phyloP scores from a whole-genome alignment of 2,329 filamentous ascomycete species.

The Ambrosiella xylebori region DNA sequence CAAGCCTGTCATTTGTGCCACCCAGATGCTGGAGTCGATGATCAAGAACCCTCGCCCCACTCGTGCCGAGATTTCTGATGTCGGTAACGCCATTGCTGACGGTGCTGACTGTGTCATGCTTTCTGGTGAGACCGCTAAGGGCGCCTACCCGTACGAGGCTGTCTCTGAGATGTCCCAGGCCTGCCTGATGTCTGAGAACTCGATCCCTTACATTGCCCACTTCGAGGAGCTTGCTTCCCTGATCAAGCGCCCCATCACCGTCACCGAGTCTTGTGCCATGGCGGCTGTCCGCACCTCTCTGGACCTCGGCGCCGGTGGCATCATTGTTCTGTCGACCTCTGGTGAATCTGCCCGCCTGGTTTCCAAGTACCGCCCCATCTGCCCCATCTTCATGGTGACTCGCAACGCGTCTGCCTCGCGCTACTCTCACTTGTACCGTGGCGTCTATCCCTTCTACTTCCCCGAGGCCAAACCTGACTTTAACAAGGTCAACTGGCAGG shows the following conservation, averaged over 20 bases:
- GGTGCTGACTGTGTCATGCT: constrained; percentile 99
- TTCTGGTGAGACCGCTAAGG: constrained; percentile 98
- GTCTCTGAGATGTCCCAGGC: constrained; percentile 98
- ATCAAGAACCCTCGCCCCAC: constrained; percentile 98
- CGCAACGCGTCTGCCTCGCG: constrained; percentile 68
- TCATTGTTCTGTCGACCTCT: constrained; percentile 89
- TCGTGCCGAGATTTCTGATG: constrained; percentile 94
- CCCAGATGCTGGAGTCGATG: constrained; percentile 99
- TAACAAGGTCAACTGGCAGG: constrained; percentile 83
- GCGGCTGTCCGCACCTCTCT: constrained; percentile 88
- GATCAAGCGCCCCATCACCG: constrained; percentile 65
- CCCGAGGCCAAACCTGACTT: constrained; percentile 90
- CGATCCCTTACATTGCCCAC: constrained; percentile 89
- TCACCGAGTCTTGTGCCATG: constrained; percentile 91
- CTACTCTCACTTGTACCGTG: constrained; percentile 90
- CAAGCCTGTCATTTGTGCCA: constrained; percentile 97
- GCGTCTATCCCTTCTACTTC: constrained; percentile 96
- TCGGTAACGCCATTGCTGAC: constrained; percentile 90
- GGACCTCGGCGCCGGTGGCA: constrained; percentile 90
- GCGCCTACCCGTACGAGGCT: constrained; percentile 78
- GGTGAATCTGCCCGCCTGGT: constrained; percentile 87
- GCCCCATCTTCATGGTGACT: constrained; percentile 98
- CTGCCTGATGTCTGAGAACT: constrained; percentile 89
- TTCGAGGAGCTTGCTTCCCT: constrained; percentile 89
- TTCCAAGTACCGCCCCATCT: constrained; percentile 96